phyloP scores from a whole-genome alignment of 2,329 filamentous ascomycete genomes.

The Botrytis hyacinthi region DNA sequence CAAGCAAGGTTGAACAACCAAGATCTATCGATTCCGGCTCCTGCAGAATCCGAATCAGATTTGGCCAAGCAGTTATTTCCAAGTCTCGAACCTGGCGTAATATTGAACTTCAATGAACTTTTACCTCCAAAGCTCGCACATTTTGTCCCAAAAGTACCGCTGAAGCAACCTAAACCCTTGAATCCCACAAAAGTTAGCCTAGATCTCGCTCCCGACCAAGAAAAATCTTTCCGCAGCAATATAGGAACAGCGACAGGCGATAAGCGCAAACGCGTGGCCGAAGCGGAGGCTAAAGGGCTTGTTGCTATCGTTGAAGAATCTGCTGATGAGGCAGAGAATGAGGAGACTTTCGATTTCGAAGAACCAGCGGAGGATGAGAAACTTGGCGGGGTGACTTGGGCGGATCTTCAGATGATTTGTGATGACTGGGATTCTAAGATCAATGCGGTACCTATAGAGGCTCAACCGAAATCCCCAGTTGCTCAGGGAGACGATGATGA shows the following conservation, averaged over 20 bases:
- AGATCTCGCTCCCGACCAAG: conserved; percentile 81
- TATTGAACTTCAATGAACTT: conserved; percentile 77
- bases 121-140: conserved; percentile 77
- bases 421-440: conserved; percentile 77
- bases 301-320: conserved; percentile 45
- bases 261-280: conserved; percentile 57
- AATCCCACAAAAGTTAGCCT: conserved; percentile 85
- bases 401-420: conserved; percentile 81
- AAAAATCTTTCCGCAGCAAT: conserved; percentile 74
- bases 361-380: conserved; percentile 56
- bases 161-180: conserved; percentile 76
- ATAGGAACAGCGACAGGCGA: conserved; percentile 54
- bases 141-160: conserved; percentile 74
- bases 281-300: conserved; percentile 49
- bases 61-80: conserved; percentile 79
- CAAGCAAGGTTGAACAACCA: conserved; percentile 47
- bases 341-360: conserved; percentile 52
- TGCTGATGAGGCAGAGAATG: conserved; percentile 42
- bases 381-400: conserved; percentile 71
- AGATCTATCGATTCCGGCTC: conserved; percentile 63
- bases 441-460: conserved; percentile 37
- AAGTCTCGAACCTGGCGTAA: conserved; percentile 70
- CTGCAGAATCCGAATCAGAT: conserved; percentile 71
- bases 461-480: conserved; percentile 36
- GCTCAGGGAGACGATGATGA: conserved; percentile 52